These are phyloP conservation scores for Funneliformis mosseae DNA, from an alignment of 192 early-diverging fungal species.

Conservation along the genomic window DNA sequence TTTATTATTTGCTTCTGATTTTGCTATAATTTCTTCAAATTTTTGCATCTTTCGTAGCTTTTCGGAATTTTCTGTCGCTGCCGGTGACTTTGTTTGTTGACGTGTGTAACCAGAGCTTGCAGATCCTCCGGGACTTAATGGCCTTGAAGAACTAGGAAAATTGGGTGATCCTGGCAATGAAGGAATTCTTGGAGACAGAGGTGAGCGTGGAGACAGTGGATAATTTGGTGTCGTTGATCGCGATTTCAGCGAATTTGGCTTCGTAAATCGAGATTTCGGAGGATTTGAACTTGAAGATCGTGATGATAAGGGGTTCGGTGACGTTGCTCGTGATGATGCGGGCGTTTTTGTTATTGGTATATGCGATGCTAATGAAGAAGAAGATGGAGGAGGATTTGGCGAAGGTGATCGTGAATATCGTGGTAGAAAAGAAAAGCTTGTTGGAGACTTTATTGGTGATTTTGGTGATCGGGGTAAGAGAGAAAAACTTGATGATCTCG, in stretches of 20 bases:
- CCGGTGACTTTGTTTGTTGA: not conserved
- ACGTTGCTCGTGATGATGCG: not conserved
- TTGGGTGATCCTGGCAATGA: not conserved
- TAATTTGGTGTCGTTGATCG: not conserved
- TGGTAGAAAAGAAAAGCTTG: not conserved
- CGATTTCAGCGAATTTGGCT: not conserved
- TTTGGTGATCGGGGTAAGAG: not conserved
- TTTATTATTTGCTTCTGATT: not conserved
- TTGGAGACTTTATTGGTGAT: not conserved
- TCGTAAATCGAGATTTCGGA: not conserved
- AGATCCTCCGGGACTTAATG: not conserved
- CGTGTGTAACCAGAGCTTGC: not conserved
- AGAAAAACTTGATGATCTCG: no score
- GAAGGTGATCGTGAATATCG: not conserved
- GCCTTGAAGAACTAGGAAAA: not conserved
- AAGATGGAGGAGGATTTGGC: no score
- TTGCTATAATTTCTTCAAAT: not conserved
- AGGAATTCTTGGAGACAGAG: not conserved
- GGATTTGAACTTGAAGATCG: not conserved
- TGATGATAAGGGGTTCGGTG: not conserved
- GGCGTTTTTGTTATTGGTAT: not conserved
- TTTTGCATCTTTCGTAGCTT: conserved; percentile 10
- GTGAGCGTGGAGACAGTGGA: not conserved
- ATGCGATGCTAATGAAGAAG: no score
- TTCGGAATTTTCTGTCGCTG: not conserved